Percentiles rank a stretch among this genome's conserved stretches.
phyloP scores from a whole-genome alignment of 2,329 filamentous ascomycete species.

The Aureobasidium sp. region DNA sequence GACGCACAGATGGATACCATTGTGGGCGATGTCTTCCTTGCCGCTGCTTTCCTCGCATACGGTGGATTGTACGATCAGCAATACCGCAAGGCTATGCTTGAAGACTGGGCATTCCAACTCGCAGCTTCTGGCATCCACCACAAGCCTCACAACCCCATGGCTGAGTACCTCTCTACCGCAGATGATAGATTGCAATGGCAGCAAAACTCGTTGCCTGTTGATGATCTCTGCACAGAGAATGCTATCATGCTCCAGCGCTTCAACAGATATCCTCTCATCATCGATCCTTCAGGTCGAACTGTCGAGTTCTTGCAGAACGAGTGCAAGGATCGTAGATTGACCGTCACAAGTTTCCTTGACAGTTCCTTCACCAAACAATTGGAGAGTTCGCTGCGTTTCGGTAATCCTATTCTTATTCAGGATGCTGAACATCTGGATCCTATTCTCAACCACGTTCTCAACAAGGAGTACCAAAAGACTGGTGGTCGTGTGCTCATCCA shows the following conservation, averaged over 20 bases:
- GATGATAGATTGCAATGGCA: constrained; percentile 96
- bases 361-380: constrained; percentile 97
- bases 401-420: constrained; percentile 96
- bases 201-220: constrained; percentile 84
- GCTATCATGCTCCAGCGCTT: constrained; percentile 95
- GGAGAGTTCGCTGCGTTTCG: constrained; percentile 93
- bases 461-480: constrained; percentile 99
- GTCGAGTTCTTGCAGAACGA: constrained; percentile 94
- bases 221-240: constrained; percentile 97
- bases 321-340: constrained; percentile 86
- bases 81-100: constrained; percentile 94
- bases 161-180: constrained; percentile 92
- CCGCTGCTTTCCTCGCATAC: constrained; percentile 96
- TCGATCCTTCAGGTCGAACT: constrained; percentile 90
- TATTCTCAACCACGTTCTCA: constrained; percentile 95
- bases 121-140: constrained; percentile 86
- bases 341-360: constrained; percentile 95
- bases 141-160: constrained; percentile 90
- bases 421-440: constrained; percentile 96
- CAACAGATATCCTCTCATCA: constrained; percentile 96
- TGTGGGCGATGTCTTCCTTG: constrained; percentile 89
- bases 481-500: constrained; percentile 97
- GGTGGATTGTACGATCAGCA: constrained; percentile 96
- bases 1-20: constrained; percentile 96
- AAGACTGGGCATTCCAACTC: constrained; percentile 94